Evolutionary conservation across 148 eudicot genomes (phyloP).

Genomic region (Chenopodium quinoa): DNA sequence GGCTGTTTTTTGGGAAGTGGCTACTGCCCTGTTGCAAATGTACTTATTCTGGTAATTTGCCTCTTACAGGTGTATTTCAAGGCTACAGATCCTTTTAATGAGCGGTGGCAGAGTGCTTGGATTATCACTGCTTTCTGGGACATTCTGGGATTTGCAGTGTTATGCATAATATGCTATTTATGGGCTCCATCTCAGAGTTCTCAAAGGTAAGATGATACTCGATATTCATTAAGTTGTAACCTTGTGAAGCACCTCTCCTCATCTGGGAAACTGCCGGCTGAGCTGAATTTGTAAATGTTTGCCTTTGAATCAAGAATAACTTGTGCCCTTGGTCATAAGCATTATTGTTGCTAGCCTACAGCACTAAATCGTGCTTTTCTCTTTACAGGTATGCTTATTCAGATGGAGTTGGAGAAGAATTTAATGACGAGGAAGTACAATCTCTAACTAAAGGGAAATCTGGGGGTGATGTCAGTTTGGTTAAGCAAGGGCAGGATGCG

Average conservation of each 20-base stretch:
- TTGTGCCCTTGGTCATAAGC: not conserved
- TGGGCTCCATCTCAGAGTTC: constrained; percentile 98
- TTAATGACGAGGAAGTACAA: constrained; percentile 75
- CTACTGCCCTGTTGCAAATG: not conserved
- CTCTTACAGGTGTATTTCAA: constrained; percentile 78
- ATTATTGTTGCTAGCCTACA: not conserved
- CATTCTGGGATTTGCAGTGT: constrained; percentile 65
- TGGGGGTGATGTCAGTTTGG: constrained; percentile 65
- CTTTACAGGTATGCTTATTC: constrained; percentile 73
- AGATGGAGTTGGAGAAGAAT: constrained; percentile 59
- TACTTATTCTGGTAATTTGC: constrained; percentile 11
- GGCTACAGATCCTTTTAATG: constrained; percentile 96
- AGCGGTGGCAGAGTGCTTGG: constrained; percentile 98
- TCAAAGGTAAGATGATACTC: constrained; percentile 56
- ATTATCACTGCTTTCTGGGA: constrained; percentile 97
- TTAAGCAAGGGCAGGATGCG: constrained; percentile 50
- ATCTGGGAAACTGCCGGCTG: not conserved
- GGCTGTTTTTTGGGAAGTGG: constrained; percentile 4
- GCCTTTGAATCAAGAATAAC: not conserved
- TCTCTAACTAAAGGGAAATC: constrained; percentile 56
- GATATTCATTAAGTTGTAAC: not conserved
- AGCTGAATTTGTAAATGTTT: not conserved
- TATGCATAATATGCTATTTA: constrained; percentile 84
- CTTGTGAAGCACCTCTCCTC: not conserved
- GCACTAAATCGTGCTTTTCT: constrained; percentile 1